Conservation (phyloP, 192 early-diverging fungal species). For the Rhizoclosmatium sp. region DNA sequence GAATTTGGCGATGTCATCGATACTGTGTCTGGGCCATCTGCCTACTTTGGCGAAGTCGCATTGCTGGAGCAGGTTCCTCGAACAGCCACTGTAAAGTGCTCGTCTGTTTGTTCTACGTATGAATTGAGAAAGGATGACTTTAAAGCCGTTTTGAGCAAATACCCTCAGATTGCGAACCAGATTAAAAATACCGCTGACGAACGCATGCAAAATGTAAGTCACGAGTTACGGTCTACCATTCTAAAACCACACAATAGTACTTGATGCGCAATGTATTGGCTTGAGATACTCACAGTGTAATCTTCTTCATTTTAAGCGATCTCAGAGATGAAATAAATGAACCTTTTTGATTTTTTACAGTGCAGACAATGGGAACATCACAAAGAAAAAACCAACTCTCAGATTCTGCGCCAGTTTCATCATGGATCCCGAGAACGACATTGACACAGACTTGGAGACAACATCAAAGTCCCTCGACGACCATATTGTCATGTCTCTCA, state of each 20-base stretch:
- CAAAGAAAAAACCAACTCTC: background rate
- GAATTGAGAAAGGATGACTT: slow-evolving; percentile 50
- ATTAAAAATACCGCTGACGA: slow-evolving; percentile 54
- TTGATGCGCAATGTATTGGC: slow-evolving; percentile 56
- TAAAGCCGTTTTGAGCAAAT: slow-evolving; percentile 41
- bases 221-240: too few relatives aligned
- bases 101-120: slow-evolving; percentile 49
- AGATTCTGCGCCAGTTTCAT: background rate
- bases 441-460: background rate
- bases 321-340: too few relatives aligned
- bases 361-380: too few relatives aligned
- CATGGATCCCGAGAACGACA: background rate
- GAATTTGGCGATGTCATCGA: slow-evolving; percentile 57
- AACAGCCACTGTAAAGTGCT: slow-evolving; percentile 54
- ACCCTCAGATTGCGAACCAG: slow-evolving; percentile 42
- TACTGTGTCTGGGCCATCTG: slow-evolving; percentile 43
- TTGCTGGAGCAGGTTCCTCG: slow-evolving; percentile 60
- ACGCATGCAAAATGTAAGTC: slow-evolving; percentile 47
- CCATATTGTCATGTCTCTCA: background rate
- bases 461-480: background rate
- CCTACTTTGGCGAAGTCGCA: slow-evolving; percentile 68
- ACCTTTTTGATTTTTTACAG: too few relatives aligned
- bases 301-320: too few relatives aligned
- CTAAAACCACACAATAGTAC: slow-evolving; percentile 26
- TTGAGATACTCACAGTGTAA: background rate